A percentile compares a stretch with the other conserved stretches of the same genome.
phyloP scores from a whole-genome alignment of 2,329 filamentous ascomycete species.

The Scedosporium boydii region DNA sequence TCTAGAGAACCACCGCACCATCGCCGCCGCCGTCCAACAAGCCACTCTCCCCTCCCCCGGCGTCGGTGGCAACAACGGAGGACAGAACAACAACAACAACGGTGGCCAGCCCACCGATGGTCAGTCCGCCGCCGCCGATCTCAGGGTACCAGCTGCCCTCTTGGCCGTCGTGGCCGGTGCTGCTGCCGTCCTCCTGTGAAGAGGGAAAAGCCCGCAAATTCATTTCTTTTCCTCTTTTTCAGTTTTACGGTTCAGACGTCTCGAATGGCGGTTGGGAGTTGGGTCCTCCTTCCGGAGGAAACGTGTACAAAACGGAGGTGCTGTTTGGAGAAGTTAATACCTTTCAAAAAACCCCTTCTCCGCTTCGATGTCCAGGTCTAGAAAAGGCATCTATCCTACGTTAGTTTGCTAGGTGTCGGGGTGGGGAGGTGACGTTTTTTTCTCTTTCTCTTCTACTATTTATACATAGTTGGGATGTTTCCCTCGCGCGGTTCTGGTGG shows the following conservation, averaged over 20 bases:
- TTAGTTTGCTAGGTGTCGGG: not conserved
- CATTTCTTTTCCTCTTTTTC: not conserved
- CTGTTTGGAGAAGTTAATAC: not conserved
- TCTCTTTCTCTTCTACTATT: not conserved
- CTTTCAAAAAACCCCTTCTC: not conserved
- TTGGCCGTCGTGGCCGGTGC: constrained; percentile 33
- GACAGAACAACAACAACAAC: not conserved
- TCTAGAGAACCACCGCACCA: constrained; percentile 36
- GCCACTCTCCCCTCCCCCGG: constrained; percentile 15
- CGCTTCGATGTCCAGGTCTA: too few relatives aligned
- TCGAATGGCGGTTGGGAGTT: not conserved
- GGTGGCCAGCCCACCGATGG: not conserved
- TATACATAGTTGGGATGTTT: not conserved
- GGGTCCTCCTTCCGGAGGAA: not conserved
- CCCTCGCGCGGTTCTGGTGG: not conserved
- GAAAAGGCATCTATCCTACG: not conserved
- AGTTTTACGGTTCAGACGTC: not conserved
- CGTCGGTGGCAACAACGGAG: constrained; percentile 3
- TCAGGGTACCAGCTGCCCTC: constrained; percentile 30
- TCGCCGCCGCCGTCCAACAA: constrained; percentile 24
- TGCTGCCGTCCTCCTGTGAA: constrained; percentile 33
- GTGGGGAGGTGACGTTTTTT: not conserved
- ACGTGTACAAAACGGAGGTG: not conserved
- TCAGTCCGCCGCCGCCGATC: constrained; percentile 15
- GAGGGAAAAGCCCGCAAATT: not conserved